Conservation (phyloP, 1,284 basidiomycete genomes). For the Xerocomus tenax region DNA sequence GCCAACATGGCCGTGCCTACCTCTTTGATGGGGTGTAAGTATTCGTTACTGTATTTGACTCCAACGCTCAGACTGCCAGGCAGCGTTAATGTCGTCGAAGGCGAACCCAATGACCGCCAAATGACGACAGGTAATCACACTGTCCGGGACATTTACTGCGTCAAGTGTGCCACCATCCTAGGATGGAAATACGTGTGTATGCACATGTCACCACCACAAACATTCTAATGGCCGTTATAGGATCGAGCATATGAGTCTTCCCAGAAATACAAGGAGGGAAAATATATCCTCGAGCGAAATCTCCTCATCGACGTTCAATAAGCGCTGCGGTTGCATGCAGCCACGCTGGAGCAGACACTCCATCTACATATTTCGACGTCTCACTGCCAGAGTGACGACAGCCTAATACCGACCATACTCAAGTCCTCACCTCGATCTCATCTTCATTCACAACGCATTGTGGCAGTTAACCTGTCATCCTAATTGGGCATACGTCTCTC, state of each 20-base stretch:
- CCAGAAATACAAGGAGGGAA: conserved; percentile 98
- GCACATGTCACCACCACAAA: neutral
- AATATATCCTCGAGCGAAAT: conserved; percentile 92
- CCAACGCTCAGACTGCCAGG: conserved; percentile 11
- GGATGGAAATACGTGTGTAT: conserved; percentile 92
- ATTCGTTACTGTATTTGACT: conserved; percentile 2
- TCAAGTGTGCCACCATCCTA: conserved; percentile 75
- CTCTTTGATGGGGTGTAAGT: conserved; percentile 87
- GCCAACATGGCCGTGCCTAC: conserved; percentile 91
- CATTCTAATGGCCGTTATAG: conserved; percentile 36
- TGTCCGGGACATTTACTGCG: conserved; percentile 89
- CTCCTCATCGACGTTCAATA: conserved; percentile 75
- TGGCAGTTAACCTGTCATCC: conserved; percentile 21
- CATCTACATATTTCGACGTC: conserved; percentile 5
- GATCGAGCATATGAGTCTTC: conserved; percentile 82
- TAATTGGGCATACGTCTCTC: conserved; percentile 21
- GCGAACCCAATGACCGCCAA: conserved; percentile 80
- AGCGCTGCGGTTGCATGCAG: conserved; percentile 3
- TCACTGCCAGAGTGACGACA: conserved; percentile 16
- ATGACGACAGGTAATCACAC: conserved; percentile 98
- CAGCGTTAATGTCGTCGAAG: conserved; percentile 84
- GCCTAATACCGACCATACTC: conserved; percentile 8
- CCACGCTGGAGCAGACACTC: neutral
- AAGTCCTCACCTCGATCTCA: conserved; percentile 11
- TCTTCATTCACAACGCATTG: conserved; percentile 16